These are phyloP conservation scores for Artemisia argyi DNA, from an alignment of 129 eudicot genomes.

Conservation along the genomic window DNA sequence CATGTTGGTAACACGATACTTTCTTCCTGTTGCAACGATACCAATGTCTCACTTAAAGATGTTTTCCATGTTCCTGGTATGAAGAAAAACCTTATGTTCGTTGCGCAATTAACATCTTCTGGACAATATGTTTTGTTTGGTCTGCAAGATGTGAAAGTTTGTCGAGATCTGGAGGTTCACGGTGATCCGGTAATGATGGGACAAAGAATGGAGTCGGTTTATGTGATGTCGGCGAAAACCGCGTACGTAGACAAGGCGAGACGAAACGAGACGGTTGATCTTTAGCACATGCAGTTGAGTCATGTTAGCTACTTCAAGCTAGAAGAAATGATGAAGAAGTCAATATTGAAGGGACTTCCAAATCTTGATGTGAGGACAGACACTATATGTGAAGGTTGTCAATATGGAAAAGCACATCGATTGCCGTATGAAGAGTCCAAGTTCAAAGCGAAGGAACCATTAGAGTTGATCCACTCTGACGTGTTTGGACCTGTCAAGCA, in stretches of 20 bases:
- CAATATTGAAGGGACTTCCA: slow-evolving; percentile 22
- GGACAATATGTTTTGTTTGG: slow-evolving; percentile 16
- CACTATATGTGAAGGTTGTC: not conserved
- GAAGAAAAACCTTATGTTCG: too few species aligned
- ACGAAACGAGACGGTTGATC: not conserved
- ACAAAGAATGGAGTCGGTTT: slow-evolving; percentile 11
- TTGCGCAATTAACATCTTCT: not conserved
- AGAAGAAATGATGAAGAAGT: slow-evolving; percentile 17
- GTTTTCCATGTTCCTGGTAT: too few species aligned
- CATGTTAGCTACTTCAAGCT: slow-evolving; percentile 25
- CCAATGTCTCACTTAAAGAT: too few species aligned
- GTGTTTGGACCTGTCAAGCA: slow-evolving; percentile 23
- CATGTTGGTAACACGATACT: too few species aligned
- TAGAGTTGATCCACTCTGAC: slow-evolving; percentile 8
- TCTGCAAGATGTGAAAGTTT: slow-evolving; percentile 15
- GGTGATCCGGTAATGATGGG: slow-evolving; percentile 18
- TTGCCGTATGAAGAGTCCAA: not conserved
- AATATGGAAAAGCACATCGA: slow-evolving; percentile 11
- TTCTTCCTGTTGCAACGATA: too few species aligned
- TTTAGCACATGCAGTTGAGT: slow-evolving; percentile 26
- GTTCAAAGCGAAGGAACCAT: not conserved
- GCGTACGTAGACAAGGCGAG: not conserved
- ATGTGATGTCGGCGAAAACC: slow-evolving; percentile 3
- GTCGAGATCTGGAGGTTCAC: not conserved
- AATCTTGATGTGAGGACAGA: not conserved